phyloP scores from a whole-genome alignment of 78 protist genomes.

The Polysphondylium violaceum region DNA sequence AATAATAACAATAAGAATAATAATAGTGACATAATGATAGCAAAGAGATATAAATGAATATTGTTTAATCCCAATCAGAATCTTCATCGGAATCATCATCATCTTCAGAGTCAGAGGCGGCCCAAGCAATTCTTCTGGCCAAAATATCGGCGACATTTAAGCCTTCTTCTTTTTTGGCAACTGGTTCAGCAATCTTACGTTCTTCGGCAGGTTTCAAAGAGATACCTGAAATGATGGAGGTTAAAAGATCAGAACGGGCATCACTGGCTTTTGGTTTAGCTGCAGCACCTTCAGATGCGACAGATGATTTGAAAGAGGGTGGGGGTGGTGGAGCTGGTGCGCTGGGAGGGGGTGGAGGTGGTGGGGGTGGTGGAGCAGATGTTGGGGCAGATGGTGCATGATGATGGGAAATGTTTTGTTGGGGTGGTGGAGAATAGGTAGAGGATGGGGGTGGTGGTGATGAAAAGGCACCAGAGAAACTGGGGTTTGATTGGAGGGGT shows the following conservation, averaged over 20 bases:
- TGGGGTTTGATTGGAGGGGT: constrained; percentile 48
- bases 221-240: constrained; percentile 62
- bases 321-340: constrained; percentile 80
- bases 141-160: constrained; percentile 70
- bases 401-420: not conserved
- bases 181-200: constrained; percentile 51
- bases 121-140: constrained; percentile 82
- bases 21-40: too few relatives aligned
- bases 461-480: constrained; percentile 16
- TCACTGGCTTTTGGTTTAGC: constrained; percentile 38
- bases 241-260: constrained; percentile 59
- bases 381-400: not conserved
- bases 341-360: constrained; percentile 74
- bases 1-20: too few relatives aligned
- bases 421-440: not conserved
- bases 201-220: constrained; percentile 72
- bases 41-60: too few relatives aligned
- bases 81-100: constrained; percentile 62
- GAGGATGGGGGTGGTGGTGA: constrained; percentile 63
- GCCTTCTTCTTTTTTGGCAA: constrained; percentile 6
- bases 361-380: constrained; percentile 63
- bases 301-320: constrained; percentile 10
- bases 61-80: constrained; percentile 78
- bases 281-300: constrained; percentile 29
- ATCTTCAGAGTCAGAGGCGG: constrained; percentile 75